phyloP scores from a whole-genome alignment of 179 eudicot genomes.

The Patellifolia procumbens region DNA sequence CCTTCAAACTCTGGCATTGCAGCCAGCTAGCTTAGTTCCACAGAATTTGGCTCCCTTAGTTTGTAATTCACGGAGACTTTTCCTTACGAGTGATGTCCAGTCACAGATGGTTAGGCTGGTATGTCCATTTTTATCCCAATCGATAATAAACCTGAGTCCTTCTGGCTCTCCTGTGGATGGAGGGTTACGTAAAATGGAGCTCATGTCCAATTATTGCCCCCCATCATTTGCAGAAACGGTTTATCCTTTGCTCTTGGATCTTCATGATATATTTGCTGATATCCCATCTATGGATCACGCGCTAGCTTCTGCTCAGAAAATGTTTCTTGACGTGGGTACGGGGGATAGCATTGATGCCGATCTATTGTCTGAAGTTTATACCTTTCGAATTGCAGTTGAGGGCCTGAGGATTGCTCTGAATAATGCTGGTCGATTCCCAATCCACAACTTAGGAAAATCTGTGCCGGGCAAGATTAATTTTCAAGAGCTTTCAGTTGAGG shows the following conservation, averaged over 20 bases:
- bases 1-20: slow-evolving; percentile 46
- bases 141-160: slow-evolving; percentile 20
- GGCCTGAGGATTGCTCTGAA: slow-evolving; percentile 79
- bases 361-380: slow-evolving; percentile 65
- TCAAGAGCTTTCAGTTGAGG: slow-evolving; percentile 64
- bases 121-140: slow-evolving; percentile 38
- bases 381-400: slow-evolving; percentile 87
- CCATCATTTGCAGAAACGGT: slow-evolving; percentile 74
- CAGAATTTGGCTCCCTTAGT: slow-evolving; percentile 39
- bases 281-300: slow-evolving; percentile 78
- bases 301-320: slow-evolving; percentile 74
- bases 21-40: slow-evolving; percentile 50
- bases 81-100: slow-evolving; percentile 46
- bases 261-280: slow-evolving; percentile 68
- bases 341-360: slow-evolving; percentile 57
- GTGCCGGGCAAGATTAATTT: slow-evolving; percentile 39
- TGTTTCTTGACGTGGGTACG: slow-evolving; percentile 69
- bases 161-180: slow-evolving; percentile 30
- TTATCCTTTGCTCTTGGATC: slow-evolving; percentile 76
- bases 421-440: slow-evolving; percentile 63
- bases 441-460: slow-evolving; percentile 37
- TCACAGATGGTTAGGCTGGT: slow-evolving; percentile 58
- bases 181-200: slow-evolving; percentile 33
- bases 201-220: slow-evolving; percentile 57
- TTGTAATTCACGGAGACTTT: slow-evolving; percentile 43